Base-by-base conservation (phyloP, 2,329 filamentous ascomycete genomes). In the Talaromyces sp. region DNA sequence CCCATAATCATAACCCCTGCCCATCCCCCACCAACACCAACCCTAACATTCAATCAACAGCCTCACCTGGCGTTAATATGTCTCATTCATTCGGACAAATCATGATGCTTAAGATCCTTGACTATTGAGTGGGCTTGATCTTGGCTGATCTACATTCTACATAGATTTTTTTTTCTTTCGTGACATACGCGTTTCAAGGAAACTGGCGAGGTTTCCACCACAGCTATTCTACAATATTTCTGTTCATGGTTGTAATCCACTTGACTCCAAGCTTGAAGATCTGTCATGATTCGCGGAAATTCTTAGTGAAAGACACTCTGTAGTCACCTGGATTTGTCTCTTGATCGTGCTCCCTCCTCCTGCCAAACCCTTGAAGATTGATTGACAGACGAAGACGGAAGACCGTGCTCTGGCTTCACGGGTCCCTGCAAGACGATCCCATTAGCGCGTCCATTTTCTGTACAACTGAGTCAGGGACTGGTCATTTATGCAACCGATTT, bases 61-160 rank as follows among this genome's bases (percentile, higher is more conserved):
- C 53, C 36, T 25, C 19, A 35, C 53, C 37, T 46, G 39, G 39
- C 52, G 39, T 35, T 13, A 43, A 19, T 15, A 9, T 45, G 53
- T 45, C 53, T 55, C 31, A 37, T 55, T 55, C 19, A 46, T 8
- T 21, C 10, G n/a, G 37, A n/a, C 50, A 36, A 53, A 53, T 53
- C 35, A 39, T 17, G 37, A 21, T 53, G 11, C 28, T 48, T 35
- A 21, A 35, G 13, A 48, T n/a, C 28, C 28, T 53, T 41, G 17
- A 5, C 22, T 33, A 33, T 22, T 35, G 36, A 21, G 37, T 33
- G 1, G 53, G 19, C 53, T 15, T 55, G 21, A 19, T 41, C 51
- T 15, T 41, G 28, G 28, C 45, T 48, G 45, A 48, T 48, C 45
- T 33, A 43, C 37, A 31, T 17, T 33, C n/a, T 41, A 21, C 37